Evolutionary conservation across 2,329 filamentous ascomycete genomes (phyloP).

Genomic region (Neofusicoccum parvum): DNA sequence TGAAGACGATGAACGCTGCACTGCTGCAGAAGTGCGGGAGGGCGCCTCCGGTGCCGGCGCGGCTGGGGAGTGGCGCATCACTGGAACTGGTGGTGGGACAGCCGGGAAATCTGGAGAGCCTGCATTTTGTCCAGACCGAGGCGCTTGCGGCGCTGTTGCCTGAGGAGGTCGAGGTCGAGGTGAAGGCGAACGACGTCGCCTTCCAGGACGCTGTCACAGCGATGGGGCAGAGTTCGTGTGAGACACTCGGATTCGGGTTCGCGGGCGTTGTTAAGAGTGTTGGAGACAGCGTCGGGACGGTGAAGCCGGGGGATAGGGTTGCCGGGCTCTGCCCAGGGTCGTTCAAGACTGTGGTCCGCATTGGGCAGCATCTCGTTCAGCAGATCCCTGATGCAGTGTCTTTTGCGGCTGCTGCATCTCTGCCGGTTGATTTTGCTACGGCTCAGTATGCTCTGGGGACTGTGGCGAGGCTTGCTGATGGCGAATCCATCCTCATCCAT

Average conservation of each 20-base stretch:
- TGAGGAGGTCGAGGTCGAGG: slow-evolving; percentile 28
- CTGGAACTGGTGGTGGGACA: neutral
- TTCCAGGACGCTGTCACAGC: too few relatives aligned
- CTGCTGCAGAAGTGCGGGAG: too few relatives aligned
- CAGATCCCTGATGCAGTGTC: neutral
- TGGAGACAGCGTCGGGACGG: too few relatives aligned
- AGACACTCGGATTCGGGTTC: too few relatives aligned
- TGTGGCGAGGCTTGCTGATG: slow-evolving; percentile 22
- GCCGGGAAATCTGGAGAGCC: too few relatives aligned
- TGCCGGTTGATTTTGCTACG: neutral
- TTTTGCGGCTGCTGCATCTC: neutral
- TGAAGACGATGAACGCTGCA: too few relatives aligned
- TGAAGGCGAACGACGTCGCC: slow-evolving; percentile 5
- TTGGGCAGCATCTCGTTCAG: neutral
- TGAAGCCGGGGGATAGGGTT: too few relatives aligned
- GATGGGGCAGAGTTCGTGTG: too few relatives aligned
- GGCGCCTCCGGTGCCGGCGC: neutral
- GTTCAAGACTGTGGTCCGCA: neutral
- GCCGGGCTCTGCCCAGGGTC: too few relatives aligned
- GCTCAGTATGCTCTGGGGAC: slow-evolving; percentile 24
- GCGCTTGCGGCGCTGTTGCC: neutral
- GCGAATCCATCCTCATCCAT: slow-evolving; percentile 32
- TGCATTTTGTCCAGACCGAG: neutral
- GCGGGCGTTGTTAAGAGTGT: neutral
- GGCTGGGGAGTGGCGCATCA: neutral